These are phyloP conservation scores for Sanghuangporus weigelae DNA, from an alignment of 1,284 basidiomycete genomes.

Conservation along the genomic window DNA sequence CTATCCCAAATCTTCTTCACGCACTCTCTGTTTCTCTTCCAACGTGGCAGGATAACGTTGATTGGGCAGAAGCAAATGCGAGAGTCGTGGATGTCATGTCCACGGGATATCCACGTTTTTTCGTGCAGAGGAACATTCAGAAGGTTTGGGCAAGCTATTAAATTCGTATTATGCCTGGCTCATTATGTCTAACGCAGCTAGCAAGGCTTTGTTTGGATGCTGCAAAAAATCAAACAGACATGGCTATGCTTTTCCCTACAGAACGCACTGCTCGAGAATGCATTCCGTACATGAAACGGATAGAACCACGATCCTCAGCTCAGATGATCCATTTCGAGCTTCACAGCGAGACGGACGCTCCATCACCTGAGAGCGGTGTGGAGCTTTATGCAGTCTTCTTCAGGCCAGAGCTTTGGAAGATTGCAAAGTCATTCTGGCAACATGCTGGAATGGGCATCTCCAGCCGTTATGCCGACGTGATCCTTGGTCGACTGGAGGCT, in stretches of 20 bases:
- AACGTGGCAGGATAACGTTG: conserved; percentile 90
- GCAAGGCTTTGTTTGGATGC: conserved; percentile 72
- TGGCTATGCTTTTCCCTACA: conserved; percentile 78
- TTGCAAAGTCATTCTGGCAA: conserved; percentile 95
- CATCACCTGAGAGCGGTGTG: conserved; percentile 29
- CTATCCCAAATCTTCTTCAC: conserved; percentile 52
- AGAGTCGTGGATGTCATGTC: conserved; percentile 82
- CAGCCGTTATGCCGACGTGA: conserved; percentile 82
- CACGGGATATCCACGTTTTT: conserved; percentile 94
- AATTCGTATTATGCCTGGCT: not conserved
- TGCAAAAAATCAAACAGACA: conserved; percentile 48
- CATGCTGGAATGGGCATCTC: conserved; percentile 90
- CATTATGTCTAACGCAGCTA: conserved; percentile 47
- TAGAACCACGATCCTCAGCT: conserved; percentile 39
- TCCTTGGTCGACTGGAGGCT: conserved; percentile 45
- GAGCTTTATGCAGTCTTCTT: conserved; percentile 83
- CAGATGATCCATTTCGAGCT: conserved; percentile 74
- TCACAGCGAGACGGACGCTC: conserved; percentile 17
- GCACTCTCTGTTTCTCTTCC: conserved; percentile 96
- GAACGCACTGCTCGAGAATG: conserved; percentile 71
- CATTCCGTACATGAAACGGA: conserved; percentile 66
- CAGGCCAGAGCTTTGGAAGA: conserved; percentile 51
- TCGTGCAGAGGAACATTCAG: conserved; percentile 85
- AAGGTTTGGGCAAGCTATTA: conserved; percentile 50
- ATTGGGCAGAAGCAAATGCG: conserved; percentile 87